A percentile compares a stretch with the other conserved stretches of the same genome.
phyloP scores from a whole-genome alignment of 768 basidiomycete species.

The Tulasnella sp. region DNA sequence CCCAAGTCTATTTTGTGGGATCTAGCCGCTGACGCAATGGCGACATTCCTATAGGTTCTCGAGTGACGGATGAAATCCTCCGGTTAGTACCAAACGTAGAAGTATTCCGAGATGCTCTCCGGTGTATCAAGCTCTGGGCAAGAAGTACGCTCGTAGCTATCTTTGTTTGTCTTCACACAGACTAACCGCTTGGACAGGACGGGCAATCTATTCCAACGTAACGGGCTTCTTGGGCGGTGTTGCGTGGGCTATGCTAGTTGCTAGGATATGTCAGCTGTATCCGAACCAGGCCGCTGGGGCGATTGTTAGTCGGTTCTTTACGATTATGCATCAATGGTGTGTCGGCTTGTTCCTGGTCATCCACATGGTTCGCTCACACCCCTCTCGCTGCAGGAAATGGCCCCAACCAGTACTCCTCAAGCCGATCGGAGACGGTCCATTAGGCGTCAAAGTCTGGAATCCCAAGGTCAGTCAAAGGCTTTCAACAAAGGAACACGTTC shows the following conservation, averaged over 20 bases:
- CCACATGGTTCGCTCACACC: background rate
- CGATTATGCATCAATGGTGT: constrained; percentile 95
- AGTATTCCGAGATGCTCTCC: constrained; percentile 88
- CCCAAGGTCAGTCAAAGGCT: constrained; percentile 57
- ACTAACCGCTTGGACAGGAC: constrained; percentile 42
- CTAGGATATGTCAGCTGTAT: constrained; percentile 96
- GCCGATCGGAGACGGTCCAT: constrained; percentile 90
- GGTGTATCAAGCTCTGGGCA: constrained; percentile 98
- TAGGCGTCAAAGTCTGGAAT: constrained; percentile 96
- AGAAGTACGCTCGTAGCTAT: constrained; percentile 52
- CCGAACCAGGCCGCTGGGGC: constrained; percentile 90
- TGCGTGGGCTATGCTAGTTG: constrained; percentile 98
- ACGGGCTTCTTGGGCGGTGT: constrained; percentile 97
- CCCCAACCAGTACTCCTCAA: constrained; percentile 96
- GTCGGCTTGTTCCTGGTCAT: constrained; percentile 26
- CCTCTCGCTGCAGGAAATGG: constrained; percentile 67
- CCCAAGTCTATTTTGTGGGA: background rate
- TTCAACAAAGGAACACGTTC: background rate
- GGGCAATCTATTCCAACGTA: constrained; percentile 97
- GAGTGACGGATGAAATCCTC: constrained; percentile 92
- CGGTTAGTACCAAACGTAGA: constrained; percentile 89
- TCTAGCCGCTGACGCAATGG: constrained; percentile 1
- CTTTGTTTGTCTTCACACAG: background rate
- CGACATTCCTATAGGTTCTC: constrained; percentile 53
- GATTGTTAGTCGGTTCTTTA: constrained; percentile 96